Conservation (phyloP, 1,284 basidiomycete species). For the Sporisorium sorghi region DNA sequence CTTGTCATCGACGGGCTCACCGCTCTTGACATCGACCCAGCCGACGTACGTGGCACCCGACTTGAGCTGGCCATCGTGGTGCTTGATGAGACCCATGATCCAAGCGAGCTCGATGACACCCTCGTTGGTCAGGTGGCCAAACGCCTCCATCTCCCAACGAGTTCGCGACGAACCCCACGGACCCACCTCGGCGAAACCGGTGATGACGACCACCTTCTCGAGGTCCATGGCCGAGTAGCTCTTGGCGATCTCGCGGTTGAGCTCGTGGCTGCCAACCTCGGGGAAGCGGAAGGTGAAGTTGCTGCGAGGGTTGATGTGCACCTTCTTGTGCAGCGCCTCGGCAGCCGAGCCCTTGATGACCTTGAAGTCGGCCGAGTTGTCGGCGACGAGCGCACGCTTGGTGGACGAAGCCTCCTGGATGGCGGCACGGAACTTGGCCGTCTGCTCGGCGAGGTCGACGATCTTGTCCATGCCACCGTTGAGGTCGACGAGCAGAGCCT, state of each 20-base stretch:
- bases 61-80: slow-evolving; percentile 95
- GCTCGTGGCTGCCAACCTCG: slow-evolving; percentile 74
- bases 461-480: slow-evolving; percentile 77
- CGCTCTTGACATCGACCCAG: slow-evolving; percentile 95
- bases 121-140: slow-evolving; percentile 75
- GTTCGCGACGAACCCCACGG: slow-evolving; percentile 98
- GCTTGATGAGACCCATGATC: slow-evolving; percentile 99
- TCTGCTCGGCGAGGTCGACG: slow-evolving; percentile 61
- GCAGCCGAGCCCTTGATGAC: slow-evolving; percentile 89
- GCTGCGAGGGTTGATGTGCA: slow-evolving; percentile 92
- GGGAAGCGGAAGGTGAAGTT: slow-evolving; percentile 98
- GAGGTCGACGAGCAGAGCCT: slow-evolving; percentile 94
- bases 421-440: slow-evolving; percentile 77
- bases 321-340: slow-evolving; percentile 90
- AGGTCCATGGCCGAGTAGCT: slow-evolving; percentile 77
- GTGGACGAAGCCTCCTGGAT: slow-evolving; percentile 85
- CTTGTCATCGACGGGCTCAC: slow-evolving; percentile 97
- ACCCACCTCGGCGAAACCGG: slow-evolving; percentile 97
- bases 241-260: slow-evolving; percentile 76
- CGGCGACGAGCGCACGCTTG: slow-evolving; percentile 89
- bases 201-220: slow-evolving; percentile 93
- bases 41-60: slow-evolving; percentile 84
- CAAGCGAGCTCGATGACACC: slow-evolving; percentile 99
- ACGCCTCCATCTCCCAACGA: slow-evolving; percentile 82
- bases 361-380: slow-evolving; percentile 95